These are phyloP conservation scores for Chaetothyriales sp. DNA, from an alignment of 2,329 filamentous ascomycete genomes.

Conservation along the genomic window DNA sequence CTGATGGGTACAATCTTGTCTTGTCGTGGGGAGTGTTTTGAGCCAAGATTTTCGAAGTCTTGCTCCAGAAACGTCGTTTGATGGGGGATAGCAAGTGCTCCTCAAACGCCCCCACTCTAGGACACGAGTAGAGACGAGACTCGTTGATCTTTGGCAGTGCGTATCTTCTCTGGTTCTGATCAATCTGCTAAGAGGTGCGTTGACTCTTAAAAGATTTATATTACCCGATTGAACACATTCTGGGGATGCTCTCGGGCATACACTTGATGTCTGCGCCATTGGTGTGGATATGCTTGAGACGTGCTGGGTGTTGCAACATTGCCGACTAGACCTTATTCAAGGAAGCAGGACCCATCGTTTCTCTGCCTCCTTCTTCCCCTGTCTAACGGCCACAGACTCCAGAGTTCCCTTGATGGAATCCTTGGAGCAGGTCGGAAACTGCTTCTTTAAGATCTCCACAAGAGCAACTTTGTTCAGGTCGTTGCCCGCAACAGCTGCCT, in stretches of 20 bases:
- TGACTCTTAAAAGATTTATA: background rate
- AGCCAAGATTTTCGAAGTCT: no score
- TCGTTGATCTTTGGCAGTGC: background rate
- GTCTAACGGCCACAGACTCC: slow-evolving; percentile 49
- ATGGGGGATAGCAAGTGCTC: background rate
- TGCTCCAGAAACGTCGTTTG: no score
- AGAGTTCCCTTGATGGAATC: slow-evolving; percentile 59
- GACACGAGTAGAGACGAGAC: background rate
- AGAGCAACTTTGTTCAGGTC: slow-evolving; percentile 62
- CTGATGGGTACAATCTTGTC: no score
- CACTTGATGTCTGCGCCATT: background rate
- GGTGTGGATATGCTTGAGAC: background rate
- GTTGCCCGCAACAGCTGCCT: slow-evolving; percentile 53
- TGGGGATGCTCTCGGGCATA: background rate
- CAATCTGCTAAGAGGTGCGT: no score
- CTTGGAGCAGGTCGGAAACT: slow-evolving; percentile 58
- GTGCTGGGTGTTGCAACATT: background rate
- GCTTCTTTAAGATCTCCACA: slow-evolving; percentile 60
- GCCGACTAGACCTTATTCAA: background rate
- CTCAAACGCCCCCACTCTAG: background rate
- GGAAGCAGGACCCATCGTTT: slow-evolving; percentile 47
- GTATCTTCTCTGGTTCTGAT: no score
- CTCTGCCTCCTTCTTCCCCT: slow-evolving; percentile 47
- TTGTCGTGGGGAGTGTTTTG: no score
- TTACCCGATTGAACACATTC: background rate